A percentile compares a stretch with the other conserved stretches of the same genome.
phyloP scores from a whole-genome alignment of 2,329 filamentous ascomycete genomes.

The Dothistroma septosporum region DNA sequence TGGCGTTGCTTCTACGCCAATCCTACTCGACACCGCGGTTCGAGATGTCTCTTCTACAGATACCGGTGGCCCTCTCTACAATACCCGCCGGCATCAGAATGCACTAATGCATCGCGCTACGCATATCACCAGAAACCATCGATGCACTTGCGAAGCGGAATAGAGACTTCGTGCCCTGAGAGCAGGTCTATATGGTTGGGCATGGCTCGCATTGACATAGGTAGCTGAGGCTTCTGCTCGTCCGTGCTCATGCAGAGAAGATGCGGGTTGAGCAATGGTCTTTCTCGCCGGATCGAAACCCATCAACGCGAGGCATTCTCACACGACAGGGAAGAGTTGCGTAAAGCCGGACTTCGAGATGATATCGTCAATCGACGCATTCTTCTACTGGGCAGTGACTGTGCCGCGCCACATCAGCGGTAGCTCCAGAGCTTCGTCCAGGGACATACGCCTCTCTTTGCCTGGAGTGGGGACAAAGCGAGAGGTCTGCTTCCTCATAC shows the following conservation, averaged over 20 bases:
- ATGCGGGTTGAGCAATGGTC: too few species aligned
- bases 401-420: too few species aligned
- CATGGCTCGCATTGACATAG: too few species aligned
- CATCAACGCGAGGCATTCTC: too few species aligned
- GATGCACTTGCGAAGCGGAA: background rate
- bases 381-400: background rate
- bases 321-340: background rate
- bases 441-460: too few species aligned
- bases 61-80: background rate
- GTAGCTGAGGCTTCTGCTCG: too few species aligned
- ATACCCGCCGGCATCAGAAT: background rate
- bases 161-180: background rate
- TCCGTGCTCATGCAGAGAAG: too few species aligned
- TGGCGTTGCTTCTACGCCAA: background rate
- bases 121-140: background rate
- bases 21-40: background rate
- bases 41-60: background rate
- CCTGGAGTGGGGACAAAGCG: too few species aligned
- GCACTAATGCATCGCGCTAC: background rate
- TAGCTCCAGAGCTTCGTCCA: too few species aligned
- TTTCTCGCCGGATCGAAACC: too few species aligned
- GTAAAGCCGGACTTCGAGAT: background rate
- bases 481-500: too few species aligned
- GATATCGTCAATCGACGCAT: background rate
- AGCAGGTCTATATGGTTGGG: too few species aligned